Evolutionary conservation across 2,329 filamentous ascomycete species (phyloP), one percentile per base, ranked within the genome.

Genomic region (Aureobasidium sp.): DNA sequence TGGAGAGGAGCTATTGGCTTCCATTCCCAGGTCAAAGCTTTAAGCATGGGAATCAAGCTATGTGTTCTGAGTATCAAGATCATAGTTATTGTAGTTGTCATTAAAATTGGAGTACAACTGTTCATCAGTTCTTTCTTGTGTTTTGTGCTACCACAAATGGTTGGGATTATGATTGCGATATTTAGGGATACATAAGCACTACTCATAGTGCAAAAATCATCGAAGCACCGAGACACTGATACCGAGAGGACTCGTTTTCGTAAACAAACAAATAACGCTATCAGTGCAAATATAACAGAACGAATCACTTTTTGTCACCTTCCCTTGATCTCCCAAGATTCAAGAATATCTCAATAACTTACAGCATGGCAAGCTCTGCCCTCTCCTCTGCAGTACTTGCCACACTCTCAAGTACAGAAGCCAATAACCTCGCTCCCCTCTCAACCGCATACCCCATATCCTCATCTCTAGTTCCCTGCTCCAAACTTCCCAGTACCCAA

Each of bases 401-500:
- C 20, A 53, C 61, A 27, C 50, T 41, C 7, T 47, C 65, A 47
- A 63, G 26, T 26, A 69, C 52, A 34, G 66, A 67, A n/a, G 57
- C 50, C 53, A 64, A 46, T 10, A 64, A 62, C 6, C 67, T 60
- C 4, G 53, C 43, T 17, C 65, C 66, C n/a, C 67, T 64, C 48
- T 68, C 67, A 10, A 67, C 66, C 57, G 66, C 62, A 53, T 65
- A 62, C 20, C 51, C 59, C 48, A 69, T 67, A 29, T 65, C 63
- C 39, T 69, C 68, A 34, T 59, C 61, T 5, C 68, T 64, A n/a
- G 63, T 63, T 1, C 51, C 27, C 34, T 68, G 63, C 12, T 66
- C 66, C 52, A 69, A 51, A 5, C 64, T 65, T 1, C 68, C 68
- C 34, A 69, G 55, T 13, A 68, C 43, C 68, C 68, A 70, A 47